Evolutionary conservation across 2,329 filamentous ascomycete species (phyloP).

Genomic region (Eutypella sp.): DNA sequence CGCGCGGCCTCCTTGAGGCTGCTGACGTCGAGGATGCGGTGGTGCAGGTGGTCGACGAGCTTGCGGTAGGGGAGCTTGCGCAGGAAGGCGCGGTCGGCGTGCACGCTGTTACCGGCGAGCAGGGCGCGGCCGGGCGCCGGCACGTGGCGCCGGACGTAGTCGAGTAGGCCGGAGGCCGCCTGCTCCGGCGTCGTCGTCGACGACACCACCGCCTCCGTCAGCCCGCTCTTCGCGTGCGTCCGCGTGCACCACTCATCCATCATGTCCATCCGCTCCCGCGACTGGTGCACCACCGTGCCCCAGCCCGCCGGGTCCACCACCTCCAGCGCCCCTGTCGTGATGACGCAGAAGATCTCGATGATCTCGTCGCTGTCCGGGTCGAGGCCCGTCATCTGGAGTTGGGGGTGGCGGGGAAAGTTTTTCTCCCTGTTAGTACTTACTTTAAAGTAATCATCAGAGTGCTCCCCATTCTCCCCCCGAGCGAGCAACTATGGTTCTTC

Average conservation of each 20-base stretch:
- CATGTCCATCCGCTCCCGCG: slow-evolving; percentile 60
- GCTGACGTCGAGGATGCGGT: slow-evolving; percentile 89
- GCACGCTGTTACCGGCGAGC: slow-evolving; percentile 88
- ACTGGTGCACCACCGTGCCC: slow-evolving; percentile 73
- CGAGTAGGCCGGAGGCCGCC: slow-evolving; percentile 68
- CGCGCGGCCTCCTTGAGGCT: slow-evolving; percentile 84
- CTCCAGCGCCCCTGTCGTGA: slow-evolving; percentile 76
- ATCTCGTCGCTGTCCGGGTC: slow-evolving; percentile 76
- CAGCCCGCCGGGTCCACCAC: slow-evolving; percentile 73
- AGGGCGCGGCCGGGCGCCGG: slow-evolving; percentile 66
- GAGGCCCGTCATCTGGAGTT: slow-evolving; percentile 91
- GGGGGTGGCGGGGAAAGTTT: too few relatives aligned
- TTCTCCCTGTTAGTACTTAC: too few relatives aligned
- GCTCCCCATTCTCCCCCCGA: too few relatives aligned
- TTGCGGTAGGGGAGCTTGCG: slow-evolving; percentile 65
- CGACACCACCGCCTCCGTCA: slow-evolving; percentile 69
- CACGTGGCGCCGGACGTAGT: slow-evolving; percentile 70
- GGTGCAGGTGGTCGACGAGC: slow-evolving; percentile 74
- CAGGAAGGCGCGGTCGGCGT: slow-evolving; percentile 83
- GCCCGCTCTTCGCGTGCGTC: slow-evolving; percentile 75
- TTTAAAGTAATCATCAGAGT: too few relatives aligned
- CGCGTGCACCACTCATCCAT: slow-evolving; percentile 89
- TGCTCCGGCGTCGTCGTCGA: slow-evolving; percentile 67
- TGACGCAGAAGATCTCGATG: slow-evolving; percentile 85
- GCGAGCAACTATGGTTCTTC: too few relatives aligned